Base-by-base conservation (phyloP, 2,329 filamentous ascomycete genomes). In the Clonostachys chloroleuca region DNA sequence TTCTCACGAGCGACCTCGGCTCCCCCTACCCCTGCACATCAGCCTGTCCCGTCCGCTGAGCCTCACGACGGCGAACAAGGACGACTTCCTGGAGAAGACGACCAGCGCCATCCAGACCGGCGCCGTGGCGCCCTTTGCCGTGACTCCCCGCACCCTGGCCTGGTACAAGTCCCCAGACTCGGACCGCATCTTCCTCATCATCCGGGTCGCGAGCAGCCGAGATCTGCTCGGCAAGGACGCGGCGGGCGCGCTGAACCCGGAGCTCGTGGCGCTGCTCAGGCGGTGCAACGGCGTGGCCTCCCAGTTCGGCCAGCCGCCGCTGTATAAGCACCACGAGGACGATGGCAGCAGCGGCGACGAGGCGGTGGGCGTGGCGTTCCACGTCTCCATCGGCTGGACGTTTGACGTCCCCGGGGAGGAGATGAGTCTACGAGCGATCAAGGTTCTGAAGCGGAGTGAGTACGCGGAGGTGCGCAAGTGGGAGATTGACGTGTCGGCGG, bases 361-460 rank as follows among this genome's bases (percentile, higher is more conserved):
- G 10, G 36, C 51, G 7, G 60, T 53, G 35, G 60, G 54, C 34
- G 51, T 43, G 54, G 81, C 78, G 18, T 96, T 96, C 59, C 94
- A 99, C 65, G 71, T 97, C 50, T 96, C 91, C 42, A 81, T 99
- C 47, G 94, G 86, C 0, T 97, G 92, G 94, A 86, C 80, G 2
- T 74, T 92, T 51, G 65, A 72, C 10, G 62, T 70, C 40, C 83
- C 81, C 1, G 70, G 64, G 6, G 49, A 67, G 4, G 71, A 76
- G 34, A 44, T 47, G 41, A 52, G 59, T 3, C 47, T 59, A 6
- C 53, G 52, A 30, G 60, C 57, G 2, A 50, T 63, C 8, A 44
- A 51, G 16, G 41, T 62, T 1, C 61, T 65, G 34, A 49, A 48
- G 30, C 34, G 54, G 7, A 24, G 52, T 33, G 54, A 53, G 35